Evolutionary conservation across 2,329 filamentous ascomycete species (phyloP).

Genomic region (Fusarium burgessii): DNA sequence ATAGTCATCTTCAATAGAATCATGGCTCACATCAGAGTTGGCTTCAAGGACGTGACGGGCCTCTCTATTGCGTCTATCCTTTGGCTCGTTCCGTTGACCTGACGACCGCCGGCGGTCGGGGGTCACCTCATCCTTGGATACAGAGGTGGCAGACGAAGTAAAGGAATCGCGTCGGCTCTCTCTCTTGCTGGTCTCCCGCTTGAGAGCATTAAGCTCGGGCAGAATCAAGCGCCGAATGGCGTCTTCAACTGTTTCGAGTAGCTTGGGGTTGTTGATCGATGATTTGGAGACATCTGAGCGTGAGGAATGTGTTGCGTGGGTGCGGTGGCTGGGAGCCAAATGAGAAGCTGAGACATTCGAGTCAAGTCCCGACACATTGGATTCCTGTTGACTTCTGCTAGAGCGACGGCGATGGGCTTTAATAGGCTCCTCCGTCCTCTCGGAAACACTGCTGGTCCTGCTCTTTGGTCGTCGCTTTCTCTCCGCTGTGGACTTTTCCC

Average conservation of each 20-base stretch:
- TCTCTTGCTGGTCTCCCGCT: constrained; percentile 86
- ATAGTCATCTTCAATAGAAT: constrained; percentile 58
- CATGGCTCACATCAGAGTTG: constrained; percentile 61
- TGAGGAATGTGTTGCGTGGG: constrained; percentile 65
- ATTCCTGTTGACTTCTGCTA: constrained; percentile 65
- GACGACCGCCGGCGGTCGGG: constrained; percentile 72
- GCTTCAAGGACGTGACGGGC: constrained; percentile 67
- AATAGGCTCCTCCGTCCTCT: constrained; percentile 61
- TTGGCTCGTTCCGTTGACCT: constrained; percentile 63
- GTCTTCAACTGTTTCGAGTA: constrained; percentile 92
- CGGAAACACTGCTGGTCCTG: constrained; percentile 62
- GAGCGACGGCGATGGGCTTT: constrained; percentile 63
- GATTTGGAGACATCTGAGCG: constrained; percentile 69
- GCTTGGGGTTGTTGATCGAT: constrained; percentile 90
- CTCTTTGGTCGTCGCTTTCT: constrained; percentile 62
- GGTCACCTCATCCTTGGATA: constrained; percentile 67
- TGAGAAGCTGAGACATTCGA: constrained; percentile 68
- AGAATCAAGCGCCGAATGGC: constrained; percentile 90
- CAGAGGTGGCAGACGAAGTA: constrained; percentile 66
- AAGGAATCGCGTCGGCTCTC: constrained; percentile 76
- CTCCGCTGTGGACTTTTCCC: constrained; percentile 59
- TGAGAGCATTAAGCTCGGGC: constrained; percentile 90
- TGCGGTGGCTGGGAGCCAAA: constrained; percentile 66
- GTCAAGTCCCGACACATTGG: constrained; percentile 64
- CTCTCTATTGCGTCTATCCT: constrained; percentile 63